phyloP scores from a whole-genome alignment of 306 rosid species.

The Coriaria nepalensis region DNA sequence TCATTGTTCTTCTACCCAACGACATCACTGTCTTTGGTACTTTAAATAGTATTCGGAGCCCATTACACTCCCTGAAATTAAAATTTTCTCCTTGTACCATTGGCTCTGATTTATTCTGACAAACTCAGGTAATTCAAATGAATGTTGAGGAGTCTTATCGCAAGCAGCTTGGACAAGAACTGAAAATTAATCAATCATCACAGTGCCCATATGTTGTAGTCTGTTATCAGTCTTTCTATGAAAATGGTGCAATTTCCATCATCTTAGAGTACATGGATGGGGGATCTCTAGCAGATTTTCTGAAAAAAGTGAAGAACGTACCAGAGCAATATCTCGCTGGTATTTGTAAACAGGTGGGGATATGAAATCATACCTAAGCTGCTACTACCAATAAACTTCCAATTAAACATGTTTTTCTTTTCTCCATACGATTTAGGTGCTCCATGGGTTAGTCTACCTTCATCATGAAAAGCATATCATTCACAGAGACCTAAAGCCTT shows the following conservation, averaged over 20 bases:
- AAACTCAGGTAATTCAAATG: slow-evolving; percentile 77
- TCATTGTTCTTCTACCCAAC: too few species aligned
- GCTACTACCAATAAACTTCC: slow-evolving; percentile 8
- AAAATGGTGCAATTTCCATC: slow-evolving; percentile 72
- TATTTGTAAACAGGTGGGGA: slow-evolving; percentile 73
- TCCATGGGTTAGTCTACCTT: slow-evolving; percentile 81
- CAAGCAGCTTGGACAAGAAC: slow-evolving; percentile 68
- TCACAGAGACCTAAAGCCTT: slow-evolving; percentile 93
- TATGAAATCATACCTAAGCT: slow-evolving; percentile 1
- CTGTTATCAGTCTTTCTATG: slow-evolving; percentile 78
- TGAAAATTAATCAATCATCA: slow-evolving; percentile 85
- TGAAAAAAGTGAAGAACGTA: slow-evolving; percentile 64
- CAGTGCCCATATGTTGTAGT: slow-evolving; percentile 81
- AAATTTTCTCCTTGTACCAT: slow-evolving; percentile 4
- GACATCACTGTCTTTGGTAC: too few species aligned
- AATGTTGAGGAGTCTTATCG: slow-evolving; percentile 65
- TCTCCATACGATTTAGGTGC: slow-evolving; percentile 42
- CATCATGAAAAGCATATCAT: slow-evolving; percentile 83
- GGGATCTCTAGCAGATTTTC: slow-evolving; percentile 85
- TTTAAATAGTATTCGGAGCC: too few species aligned
- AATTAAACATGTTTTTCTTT: slow-evolving; percentile 10
- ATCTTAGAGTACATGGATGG: slow-evolving; percentile 99
- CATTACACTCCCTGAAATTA: too few species aligned
- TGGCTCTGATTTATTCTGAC: slow-evolving; percentile 12
- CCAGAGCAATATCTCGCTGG: slow-evolving; percentile 75